Conservation (phyloP, 1,284 basidiomycete species). For the Sporisorium iseilematis-ciliati region DNA sequence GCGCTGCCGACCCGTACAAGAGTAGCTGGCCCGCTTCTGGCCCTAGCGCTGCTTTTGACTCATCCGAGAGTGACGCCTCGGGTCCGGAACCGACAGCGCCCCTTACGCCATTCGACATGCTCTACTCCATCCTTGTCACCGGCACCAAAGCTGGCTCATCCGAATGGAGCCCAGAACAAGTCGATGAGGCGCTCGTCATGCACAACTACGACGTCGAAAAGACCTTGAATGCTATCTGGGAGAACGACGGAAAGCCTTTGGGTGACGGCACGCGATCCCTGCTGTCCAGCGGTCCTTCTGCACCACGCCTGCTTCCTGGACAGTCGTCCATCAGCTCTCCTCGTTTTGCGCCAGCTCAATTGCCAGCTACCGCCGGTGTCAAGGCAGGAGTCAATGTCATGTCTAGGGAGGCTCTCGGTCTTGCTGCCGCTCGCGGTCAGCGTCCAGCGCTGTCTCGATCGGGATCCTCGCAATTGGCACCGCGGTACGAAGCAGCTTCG, state of each 20-base stretch:
- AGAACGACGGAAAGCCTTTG: conserved; percentile 70
- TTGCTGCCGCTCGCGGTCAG: conserved; percentile 22
- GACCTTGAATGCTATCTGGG: conserved; percentile 91
- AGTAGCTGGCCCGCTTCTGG: conserved; percentile 13
- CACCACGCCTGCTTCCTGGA: conserved; percentile 2
- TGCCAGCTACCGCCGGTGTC: conserved; percentile 46
- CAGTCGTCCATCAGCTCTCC: conserved; percentile 19
- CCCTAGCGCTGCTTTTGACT: conserved; percentile 4
- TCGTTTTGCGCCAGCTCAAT: conserved; percentile 11
- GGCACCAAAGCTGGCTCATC: conserved; percentile 53
- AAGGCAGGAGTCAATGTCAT: conserved; percentile 58
- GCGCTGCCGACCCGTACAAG: conserved; percentile 9
- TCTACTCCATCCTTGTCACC: conserved; percentile 83
- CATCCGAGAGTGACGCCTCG: conserved; percentile 17
- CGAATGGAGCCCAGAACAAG: conserved; percentile 79
- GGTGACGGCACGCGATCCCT: conserved; percentile 36
- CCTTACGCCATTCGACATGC: conserved; percentile 96
- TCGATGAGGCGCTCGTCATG: conserved; percentile 89
- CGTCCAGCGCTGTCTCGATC: conserved; percentile 27
- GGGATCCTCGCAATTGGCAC: conserved; percentile 26
- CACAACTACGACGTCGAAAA: conserved; percentile 94
- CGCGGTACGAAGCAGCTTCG: conserved; percentile 14
- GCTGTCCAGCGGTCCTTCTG: conserved; percentile 28
- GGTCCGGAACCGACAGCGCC: conserved; percentile 74
- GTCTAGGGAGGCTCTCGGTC: conserved; percentile 50